phyloP scores from a whole-genome alignment of 2,329 filamentous ascomycete genomes.

The Talaromyces atroroseus region DNA sequence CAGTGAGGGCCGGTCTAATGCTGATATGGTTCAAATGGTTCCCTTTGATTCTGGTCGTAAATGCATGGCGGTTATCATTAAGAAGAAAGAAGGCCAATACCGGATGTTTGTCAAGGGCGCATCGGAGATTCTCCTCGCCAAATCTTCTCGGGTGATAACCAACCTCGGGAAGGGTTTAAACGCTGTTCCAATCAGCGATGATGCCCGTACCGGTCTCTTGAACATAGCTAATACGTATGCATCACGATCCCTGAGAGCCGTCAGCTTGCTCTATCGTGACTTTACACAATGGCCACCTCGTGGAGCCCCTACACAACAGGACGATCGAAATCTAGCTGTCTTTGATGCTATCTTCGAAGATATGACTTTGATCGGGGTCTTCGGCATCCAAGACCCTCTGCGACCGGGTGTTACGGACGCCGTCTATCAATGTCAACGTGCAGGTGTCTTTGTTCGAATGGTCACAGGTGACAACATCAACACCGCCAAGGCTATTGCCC shows the following conservation, averaged over 20 bases:
- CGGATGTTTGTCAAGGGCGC: slow-evolving; percentile 53
- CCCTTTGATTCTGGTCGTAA: slow-evolving; percentile 62
- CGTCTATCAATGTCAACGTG: slow-evolving; percentile 65
- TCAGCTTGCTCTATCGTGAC: slow-evolving; percentile 76
- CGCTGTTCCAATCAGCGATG: slow-evolving; percentile 48
- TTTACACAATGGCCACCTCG: slow-evolving; percentile 79
- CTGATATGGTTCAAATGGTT: slow-evolving; percentile 49
- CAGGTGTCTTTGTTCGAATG: slow-evolving; percentile 77
- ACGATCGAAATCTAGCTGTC: slow-evolving; percentile 56
- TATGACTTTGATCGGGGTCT: slow-evolving; percentile 64
- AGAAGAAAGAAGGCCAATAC: slow-evolving; percentile 50
- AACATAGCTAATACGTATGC: slow-evolving; percentile 72
- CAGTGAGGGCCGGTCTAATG: slow-evolving; percentile 57
- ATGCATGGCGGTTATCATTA: slow-evolving; percentile 63
- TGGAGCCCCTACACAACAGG: slow-evolving; percentile 51
- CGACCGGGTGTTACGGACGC: slow-evolving; percentile 69
- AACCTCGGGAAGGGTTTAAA: slow-evolving; percentile 56
- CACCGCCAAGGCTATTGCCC: slow-evolving; percentile 72
- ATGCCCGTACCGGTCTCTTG: slow-evolving; percentile 56
- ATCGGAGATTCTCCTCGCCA: slow-evolving; percentile 45
- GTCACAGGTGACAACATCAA: slow-evolving; percentile 78
- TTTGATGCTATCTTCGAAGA: slow-evolving; percentile 63
- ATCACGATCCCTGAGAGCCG: slow-evolving; percentile 72
- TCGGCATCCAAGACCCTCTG: slow-evolving; percentile 77
- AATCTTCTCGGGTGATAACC: slow-evolving; percentile 49